These are phyloP conservation scores for Ophiocytium majus DNA, from an alignment of 352 stramenopile genomes.

Conservation along the genomic window DNA sequence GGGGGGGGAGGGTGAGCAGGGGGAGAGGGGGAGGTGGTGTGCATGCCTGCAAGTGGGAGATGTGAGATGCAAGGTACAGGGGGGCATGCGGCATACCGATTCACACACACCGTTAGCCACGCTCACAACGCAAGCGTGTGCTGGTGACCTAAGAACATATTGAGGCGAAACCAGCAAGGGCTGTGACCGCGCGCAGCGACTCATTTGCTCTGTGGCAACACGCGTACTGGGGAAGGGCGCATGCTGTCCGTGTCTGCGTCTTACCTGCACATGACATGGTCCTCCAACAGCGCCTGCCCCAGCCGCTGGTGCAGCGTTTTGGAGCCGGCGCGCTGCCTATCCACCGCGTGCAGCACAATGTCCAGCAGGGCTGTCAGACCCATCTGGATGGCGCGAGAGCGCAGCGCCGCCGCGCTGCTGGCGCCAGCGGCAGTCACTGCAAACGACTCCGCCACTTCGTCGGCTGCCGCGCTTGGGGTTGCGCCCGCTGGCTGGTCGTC, in stretches of 20 bases:
- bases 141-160: neutral
- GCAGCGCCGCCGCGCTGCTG: conserved; percentile 16
- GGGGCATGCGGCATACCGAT: no score
- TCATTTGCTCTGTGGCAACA: neutral
- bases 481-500: neutral
- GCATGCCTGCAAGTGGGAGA: no score
- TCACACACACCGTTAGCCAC: no score
- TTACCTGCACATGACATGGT: conserved; percentile 39
- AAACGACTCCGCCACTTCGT: neutral
- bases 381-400: conserved; percentile 67
- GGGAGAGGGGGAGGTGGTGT: no score
- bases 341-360: conserved; percentile 76
- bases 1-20: no score
- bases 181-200: neutral
- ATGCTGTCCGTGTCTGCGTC: neutral
- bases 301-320: conserved; percentile 43
- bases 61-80: no score
- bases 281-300: conserved; percentile 24
- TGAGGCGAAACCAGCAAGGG: neutral
- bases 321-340: conserved; percentile 72
- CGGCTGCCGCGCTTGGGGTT: no score
- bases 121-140: neutral
- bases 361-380: conserved; percentile 78
- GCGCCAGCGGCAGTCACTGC: neutral
- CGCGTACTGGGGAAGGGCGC: neutral